A percentile compares a stretch with the other conserved stretches of the same genome.
Conservation (phyloP, 495 filamentous ascomycete species). For the Penicillium canescens region DNA sequence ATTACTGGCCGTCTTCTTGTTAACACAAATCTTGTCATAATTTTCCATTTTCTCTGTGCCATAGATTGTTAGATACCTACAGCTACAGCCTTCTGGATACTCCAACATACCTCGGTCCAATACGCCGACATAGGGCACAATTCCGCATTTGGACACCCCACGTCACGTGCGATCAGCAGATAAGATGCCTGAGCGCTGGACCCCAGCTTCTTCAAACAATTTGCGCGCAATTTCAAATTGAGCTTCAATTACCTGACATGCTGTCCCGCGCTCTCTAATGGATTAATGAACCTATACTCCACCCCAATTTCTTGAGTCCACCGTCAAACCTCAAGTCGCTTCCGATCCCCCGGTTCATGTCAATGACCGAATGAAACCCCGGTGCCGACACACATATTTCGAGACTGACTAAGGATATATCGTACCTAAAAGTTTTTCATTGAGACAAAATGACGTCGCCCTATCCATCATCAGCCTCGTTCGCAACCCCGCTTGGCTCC, state of each 20-base stretch:
- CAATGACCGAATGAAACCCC: slow-evolving; percentile 4
- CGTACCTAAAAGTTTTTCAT: background rate
- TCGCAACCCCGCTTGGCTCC: slow-evolving; percentile 26
- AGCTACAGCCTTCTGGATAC: no score
- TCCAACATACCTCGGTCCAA: background rate
- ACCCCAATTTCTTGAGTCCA: background rate
- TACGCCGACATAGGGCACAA: slow-evolving; percentile 14
- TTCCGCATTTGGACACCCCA: slow-evolving; percentile 24
- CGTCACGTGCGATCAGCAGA: slow-evolving; percentile 21
- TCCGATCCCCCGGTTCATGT: background rate
- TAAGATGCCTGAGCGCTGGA: slow-evolving; percentile 9
- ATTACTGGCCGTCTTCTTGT: no score
- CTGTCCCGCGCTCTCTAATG: background rate
- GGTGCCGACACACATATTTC: slow-evolving; percentile 11
- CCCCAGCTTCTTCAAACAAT: slow-evolving; percentile 14
- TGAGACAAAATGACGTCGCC: slow-evolving; percentile 38
- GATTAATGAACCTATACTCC: background rate
- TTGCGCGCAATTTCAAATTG: slow-evolving; percentile 10
- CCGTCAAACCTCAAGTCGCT: background rate
- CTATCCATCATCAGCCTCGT: slow-evolving; percentile 13
- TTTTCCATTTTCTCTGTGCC: no score
- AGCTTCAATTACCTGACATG: slow-evolving; percentile 1
- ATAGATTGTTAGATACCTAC: no score
- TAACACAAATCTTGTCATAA: no score
- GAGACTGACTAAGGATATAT: background rate